Evolutionary conservation across 805 yeast species (phyloP).

Genomic region (Wickerhamomyces hampshirensis): DNA sequence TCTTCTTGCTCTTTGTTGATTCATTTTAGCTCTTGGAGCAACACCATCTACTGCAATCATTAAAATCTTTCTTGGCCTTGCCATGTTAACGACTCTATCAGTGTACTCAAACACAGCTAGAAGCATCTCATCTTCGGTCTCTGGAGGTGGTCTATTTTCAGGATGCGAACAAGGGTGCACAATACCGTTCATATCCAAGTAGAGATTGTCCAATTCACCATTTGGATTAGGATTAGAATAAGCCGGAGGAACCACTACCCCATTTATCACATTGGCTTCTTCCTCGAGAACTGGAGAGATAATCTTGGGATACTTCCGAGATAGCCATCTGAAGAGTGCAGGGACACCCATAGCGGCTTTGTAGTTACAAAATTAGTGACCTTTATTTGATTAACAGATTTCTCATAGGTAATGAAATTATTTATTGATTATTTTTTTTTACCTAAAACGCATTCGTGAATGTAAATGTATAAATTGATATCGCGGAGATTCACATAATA

Average conservation of each 20-base stretch:
- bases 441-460: background rate
- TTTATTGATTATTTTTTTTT: conserved; percentile 1
- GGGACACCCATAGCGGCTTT: conserved; percentile 79
- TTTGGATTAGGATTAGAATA: conserved; percentile 82
- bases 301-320: conserved; percentile 89
- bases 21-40: conserved; percentile 98
- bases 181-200: conserved; percentile 97
- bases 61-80: conserved; percentile 87
- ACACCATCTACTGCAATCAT: conserved; percentile 98
- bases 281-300: conserved; percentile 87
- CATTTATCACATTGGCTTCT: conserved; percentile 52
- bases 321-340: conserved; percentile 94
- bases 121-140: conserved; percentile 95
- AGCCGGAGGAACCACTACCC: conserved; percentile 56
- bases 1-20: conserved; percentile 94
- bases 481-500: no score
- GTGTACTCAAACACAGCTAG: conserved; percentile 90
- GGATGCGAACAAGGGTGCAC: conserved; percentile 99
- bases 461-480: background rate
- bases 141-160: conserved; percentile 93
- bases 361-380: background rate
- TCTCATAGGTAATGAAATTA: conserved; percentile 1
- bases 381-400: background rate
- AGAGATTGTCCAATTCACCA: conserved; percentile 91
- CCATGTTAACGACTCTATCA: conserved; percentile 86